Evolutionary conservation across 2,329 filamentous ascomycete species (phyloP), one percentile per base, ranked within the genome.

Genomic region (Curvularia sp.): DNA sequence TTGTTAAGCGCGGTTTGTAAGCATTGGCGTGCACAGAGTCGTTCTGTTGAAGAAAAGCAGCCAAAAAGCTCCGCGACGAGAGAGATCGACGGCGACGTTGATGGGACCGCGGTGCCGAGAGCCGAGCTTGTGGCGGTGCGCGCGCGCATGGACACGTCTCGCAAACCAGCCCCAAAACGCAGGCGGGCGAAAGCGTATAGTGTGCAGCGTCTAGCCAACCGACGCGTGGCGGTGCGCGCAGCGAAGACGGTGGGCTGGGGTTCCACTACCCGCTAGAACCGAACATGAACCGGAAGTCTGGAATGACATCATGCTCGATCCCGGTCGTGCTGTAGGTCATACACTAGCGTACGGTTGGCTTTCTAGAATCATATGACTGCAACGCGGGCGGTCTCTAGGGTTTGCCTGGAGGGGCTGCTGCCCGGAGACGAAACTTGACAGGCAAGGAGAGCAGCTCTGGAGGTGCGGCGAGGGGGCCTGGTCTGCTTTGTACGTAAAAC

Each of bases 401-500:
- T 18, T 30, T 30, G 28, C 51, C 42, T 15, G 5, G 31, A 26
- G 30, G 22, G 22, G 42, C 15, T 1, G 38, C n/a, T 5, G n/a
- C 8, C 18, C 20, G 22, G 24, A 6, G 42, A 5, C 22, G 13
- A 43, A 22, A 33, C n/a, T 35, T 12, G 31, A 31, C 24, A 18
- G n/a, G 18, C 26, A 26, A 43, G 12, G 26, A 28, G 22, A n/a
- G n/a, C 24, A 20, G 31, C 44, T 43, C 18, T 28, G 15, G 43
- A n/a, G n/a, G 38, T 49, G 31, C 43, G 38, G 22, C 43, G n/a
- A 28, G 22, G 20, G 41, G 41, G 30, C 46, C 56, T 30, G 24
- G 22, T 26, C 9, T 48, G 53, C 49, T 60, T 55, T 55, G 60
- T 62, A 60, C 60, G 57, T 62, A 60, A 60, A 58, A 30, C 57